Percentiles rank a stretch among this genome's conserved stretches.
These are phyloP conservation scores for Magnolia changhungtana DNA, from an alignment of 164 flowering plant genomes.

Conservation along the genomic window DNA sequence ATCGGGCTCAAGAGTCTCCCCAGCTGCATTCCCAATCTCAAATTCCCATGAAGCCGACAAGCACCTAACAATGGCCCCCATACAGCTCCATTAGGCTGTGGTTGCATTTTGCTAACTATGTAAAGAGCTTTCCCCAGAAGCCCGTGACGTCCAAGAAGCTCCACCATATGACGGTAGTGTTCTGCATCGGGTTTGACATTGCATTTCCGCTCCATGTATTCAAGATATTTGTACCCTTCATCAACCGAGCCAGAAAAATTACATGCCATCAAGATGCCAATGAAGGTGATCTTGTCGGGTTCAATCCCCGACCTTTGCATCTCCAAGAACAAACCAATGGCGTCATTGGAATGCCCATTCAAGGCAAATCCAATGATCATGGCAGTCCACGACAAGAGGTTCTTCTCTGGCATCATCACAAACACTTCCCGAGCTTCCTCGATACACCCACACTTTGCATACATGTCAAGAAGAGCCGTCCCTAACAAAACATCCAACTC, in stretches of 20 bases:
- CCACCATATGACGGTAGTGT: constrained; percentile 32
- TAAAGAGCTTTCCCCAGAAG: constrained; percentile 19
- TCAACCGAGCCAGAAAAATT: constrained; percentile 27
- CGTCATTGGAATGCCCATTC: constrained; percentile 25
- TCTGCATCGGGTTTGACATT: constrained; percentile 18
- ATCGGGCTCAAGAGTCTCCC: constrained; percentile 4
- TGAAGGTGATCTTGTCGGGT: constrained; percentile 29
- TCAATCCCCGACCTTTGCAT: constrained; percentile 16
- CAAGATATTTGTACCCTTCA: constrained; percentile 22
- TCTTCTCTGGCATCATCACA: constrained; percentile 13
- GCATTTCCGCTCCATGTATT: constrained; percentile 21
- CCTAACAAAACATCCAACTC: constrained; percentile 10
- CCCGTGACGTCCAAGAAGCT: constrained; percentile 27
- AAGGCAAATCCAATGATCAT: constrained; percentile 31
- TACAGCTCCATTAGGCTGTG: constrained; percentile 16
- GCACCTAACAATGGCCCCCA: constrained; percentile 28
- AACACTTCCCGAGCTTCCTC: constrained; percentile 20
- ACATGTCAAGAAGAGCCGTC: constrained; percentile 29
- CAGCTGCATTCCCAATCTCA: constrained; percentile 39
- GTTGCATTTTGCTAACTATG: constrained; percentile 20
- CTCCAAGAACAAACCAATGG: constrained; percentile 17
- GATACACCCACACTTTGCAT: constrained; percentile 28
- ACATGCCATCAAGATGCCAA: constrained; percentile 28
- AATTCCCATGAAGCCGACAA: constrained; percentile 24
- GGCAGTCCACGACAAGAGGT: constrained; percentile 26